Conservation (phyloP, 1,284 basidiomycete genomes). For the Pseudozyma flocculosa region DNA sequence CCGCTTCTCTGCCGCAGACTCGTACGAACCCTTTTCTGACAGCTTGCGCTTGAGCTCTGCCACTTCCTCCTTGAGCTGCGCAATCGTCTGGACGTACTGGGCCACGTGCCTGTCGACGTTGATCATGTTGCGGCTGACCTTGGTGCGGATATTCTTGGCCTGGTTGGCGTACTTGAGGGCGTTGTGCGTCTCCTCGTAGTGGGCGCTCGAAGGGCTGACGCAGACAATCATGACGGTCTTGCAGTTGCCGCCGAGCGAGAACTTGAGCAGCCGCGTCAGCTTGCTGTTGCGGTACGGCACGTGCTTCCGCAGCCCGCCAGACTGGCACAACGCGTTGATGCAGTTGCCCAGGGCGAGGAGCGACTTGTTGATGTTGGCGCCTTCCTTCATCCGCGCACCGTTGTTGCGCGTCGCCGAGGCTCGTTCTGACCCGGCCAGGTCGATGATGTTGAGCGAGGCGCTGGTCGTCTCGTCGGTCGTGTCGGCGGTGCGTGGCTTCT, state of each 20-base stretch:
- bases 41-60: slow-evolving; percentile 82
- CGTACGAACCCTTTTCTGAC: slow-evolving; percentile 62
- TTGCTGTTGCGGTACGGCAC: slow-evolving; percentile 57
- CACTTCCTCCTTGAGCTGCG: slow-evolving; percentile 77
- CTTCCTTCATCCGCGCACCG: slow-evolving; percentile 57
- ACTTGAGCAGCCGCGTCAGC: slow-evolving; percentile 56
- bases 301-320: slow-evolving; percentile 42
- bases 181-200: slow-evolving; percentile 58
- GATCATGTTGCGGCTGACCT: slow-evolving; percentile 56
- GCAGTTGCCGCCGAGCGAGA: slow-evolving; percentile 58
- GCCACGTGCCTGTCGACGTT: slow-evolving; percentile 57
- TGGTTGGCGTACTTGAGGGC: slow-evolving; percentile 58
- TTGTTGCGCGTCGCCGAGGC: slow-evolving; percentile 56
- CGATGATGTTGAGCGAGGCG: slow-evolving; percentile 57
- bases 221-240: slow-evolving; percentile 58
- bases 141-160: slow-evolving; percentile 58
- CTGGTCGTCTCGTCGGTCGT: slow-evolving; percentile 50
- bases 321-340: slow-evolving; percentile 57
- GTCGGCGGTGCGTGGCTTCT: slow-evolving; percentile 52
- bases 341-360: slow-evolving; percentile 57
- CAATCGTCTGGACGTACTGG: slow-evolving; percentile 78
- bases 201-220: slow-evolving; percentile 53
- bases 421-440: slow-evolving; percentile 55
- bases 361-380: slow-evolving; percentile 58
- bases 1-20: slow-evolving; percentile 64